These are phyloP conservation scores for Mucor piriformis DNA, from an alignment of 371 early-diverging fungal genomes.

Conservation along the genomic window DNA sequence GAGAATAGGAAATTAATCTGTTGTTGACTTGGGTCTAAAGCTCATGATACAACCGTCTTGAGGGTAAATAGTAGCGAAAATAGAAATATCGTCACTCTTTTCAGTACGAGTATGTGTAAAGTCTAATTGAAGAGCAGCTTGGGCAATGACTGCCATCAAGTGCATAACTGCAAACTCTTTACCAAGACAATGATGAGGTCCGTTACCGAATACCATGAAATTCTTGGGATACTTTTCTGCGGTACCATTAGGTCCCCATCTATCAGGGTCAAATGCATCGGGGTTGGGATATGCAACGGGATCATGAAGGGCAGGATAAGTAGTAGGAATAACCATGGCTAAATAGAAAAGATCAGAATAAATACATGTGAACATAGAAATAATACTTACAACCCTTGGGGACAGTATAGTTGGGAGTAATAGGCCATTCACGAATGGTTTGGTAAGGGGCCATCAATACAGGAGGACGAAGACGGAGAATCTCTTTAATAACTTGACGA, in stretches of 20 bases:
- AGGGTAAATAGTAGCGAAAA: conserved; percentile 60
- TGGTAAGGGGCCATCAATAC: conserved; percentile 60
- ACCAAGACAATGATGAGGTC: conserved; percentile 45
- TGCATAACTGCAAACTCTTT: conserved; percentile 45
- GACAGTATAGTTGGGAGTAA: conserved; percentile 46
- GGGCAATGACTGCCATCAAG: conserved; percentile 37
- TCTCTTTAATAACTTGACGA: conserved; percentile 55
- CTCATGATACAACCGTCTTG: conserved; percentile 57
- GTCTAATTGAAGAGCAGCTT: conserved; percentile 34
- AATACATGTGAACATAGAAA: not conserved
- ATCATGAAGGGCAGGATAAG: conserved; percentile 46
- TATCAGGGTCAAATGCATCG: conserved; percentile 42
- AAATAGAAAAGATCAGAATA: not conserved
- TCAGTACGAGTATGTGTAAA: conserved; percentile 43
- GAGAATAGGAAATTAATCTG: conserved; percentile 1
- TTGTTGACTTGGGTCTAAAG: conserved; percentile 39
- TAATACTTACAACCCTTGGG: conserved; percentile 42
- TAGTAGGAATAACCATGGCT: conserved; percentile 48
- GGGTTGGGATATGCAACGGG: conserved; percentile 40
- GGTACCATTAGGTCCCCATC: conserved; percentile 41
- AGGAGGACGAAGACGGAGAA: conserved; percentile 54
- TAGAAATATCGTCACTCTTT: conserved; percentile 55
- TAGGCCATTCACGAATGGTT: conserved; percentile 48
- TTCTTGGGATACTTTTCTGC: conserved; percentile 45
- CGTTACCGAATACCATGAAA: conserved; percentile 43